These are phyloP conservation scores for Sordariomycetes sp. DNA, from an alignment of 2,329 filamentous ascomycete species.

Conservation along the genomic window DNA sequence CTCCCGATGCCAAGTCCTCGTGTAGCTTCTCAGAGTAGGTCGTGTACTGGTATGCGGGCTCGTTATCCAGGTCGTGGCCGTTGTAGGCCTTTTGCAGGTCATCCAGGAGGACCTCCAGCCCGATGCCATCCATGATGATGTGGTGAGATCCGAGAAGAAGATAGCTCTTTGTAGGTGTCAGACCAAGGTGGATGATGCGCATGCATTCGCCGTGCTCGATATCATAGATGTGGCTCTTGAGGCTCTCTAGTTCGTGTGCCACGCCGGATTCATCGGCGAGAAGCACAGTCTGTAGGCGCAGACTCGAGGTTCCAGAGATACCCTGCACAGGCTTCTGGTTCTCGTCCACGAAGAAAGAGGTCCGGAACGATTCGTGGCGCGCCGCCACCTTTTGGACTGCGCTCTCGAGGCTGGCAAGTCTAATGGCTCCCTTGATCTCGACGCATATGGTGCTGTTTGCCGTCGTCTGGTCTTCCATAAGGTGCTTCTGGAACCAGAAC, in stretches of 20 bases:
- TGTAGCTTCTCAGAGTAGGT: conserved; percentile 22
- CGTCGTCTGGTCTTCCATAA: conserved; percentile 22
- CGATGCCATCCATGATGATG: conserved; percentile 37
- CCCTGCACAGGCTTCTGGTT: not conserved
- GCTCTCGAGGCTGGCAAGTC: conserved; percentile 15
- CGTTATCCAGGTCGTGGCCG: conserved; percentile 10
- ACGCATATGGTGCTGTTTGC: conserved; percentile 25
- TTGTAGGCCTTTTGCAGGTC: conserved; percentile 33
- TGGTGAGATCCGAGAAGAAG: conserved; percentile 35
- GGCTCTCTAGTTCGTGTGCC: conserved; percentile 1
- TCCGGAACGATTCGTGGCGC: conserved; percentile 22
- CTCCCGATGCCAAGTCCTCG: conserved; percentile 14
- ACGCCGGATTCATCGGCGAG: too few relatives aligned
- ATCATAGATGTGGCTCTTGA: conserved; percentile 17
- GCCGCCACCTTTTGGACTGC: conserved; percentile 19
- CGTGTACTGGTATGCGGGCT: conserved; percentile 18
- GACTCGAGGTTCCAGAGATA: conserved; percentile 11
- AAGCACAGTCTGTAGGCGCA: not conserved
- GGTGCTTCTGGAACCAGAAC: conserved; percentile 26
- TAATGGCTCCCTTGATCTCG: conserved; percentile 20
- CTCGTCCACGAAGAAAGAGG: conserved; percentile 13
- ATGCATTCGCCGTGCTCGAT: conserved; percentile 20
- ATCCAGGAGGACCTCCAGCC: conserved; percentile 27
- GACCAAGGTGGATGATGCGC: conserved; percentile 19
- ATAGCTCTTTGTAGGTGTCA: conserved; percentile 19